Base-by-base conservation (phyloP, 345 rosid species). In the Hibiscus syriacus region DNA sequence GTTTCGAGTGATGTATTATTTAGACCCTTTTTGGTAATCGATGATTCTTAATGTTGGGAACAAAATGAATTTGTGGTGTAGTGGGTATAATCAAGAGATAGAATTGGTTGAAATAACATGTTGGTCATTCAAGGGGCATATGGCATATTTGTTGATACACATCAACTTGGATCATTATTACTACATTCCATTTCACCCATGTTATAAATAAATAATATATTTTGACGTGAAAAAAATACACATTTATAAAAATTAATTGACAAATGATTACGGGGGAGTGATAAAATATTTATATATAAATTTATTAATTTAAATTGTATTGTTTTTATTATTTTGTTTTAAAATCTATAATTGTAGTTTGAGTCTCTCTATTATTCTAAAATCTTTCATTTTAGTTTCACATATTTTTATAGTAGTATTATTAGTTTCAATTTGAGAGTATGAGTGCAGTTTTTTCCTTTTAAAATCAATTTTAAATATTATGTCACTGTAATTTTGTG, bases 161-260 rank as follows among this genome's bases (percentile, higher is more conserved):
- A 59, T 34, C 64, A 59, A 34, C 45, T 59, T 38, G 48, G 29
- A 12, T 60, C 29, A 58, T 58, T 46, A n/a, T 46, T 46, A n/a
- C 52, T 43, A n/a, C 48, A n/a, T n/a, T n/a, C n/a, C n/a, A n/a
- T n/a, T n/a, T n/a, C n/a, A n/a, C n/a, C n/a, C n/a, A n/a, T n/a
- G n/a, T n/a, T n/a, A n/a, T n/a, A n/a, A n/a, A n/a, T n/a, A n/a
- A 43, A 0, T 14, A 13, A 14, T 14, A 43, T 43, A 13, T n/a
- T n/a, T n/a, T n/a, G n/a, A n/a, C n/a, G n/a, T n/a, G n/a, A n/a
- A n/a, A n/a, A n/a, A n/a, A n/a, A n/a, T n/a, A n/a, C n/a, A n/a
- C n/a, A n/a, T n/a, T n/a, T n/a, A n/a, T n/a, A n/a, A n/a, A n/a
- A n/a, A n/a, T n/a, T n/a, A n/a, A n/a, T n/a, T n/a, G n/a, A n/a